A percentile compares a stretch with the other conserved stretches of the same genome.
Conservation (phyloP, 805 yeast species). For the Wickerhamiella brachini region DNA sequence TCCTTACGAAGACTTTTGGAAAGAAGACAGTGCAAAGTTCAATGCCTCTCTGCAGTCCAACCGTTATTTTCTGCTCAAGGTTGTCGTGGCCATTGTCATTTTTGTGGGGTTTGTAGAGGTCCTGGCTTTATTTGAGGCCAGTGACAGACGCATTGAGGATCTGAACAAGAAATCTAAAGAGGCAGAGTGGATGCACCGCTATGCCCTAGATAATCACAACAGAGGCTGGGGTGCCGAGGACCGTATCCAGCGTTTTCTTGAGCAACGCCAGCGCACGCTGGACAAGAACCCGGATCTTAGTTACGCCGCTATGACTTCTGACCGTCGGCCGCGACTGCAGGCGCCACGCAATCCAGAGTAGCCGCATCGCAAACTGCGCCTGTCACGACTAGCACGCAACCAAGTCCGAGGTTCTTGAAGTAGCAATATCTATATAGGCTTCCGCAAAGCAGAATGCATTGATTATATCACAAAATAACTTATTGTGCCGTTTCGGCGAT, state of each 20-base stretch:
- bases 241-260: slow-evolving; percentile 42
- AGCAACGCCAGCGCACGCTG: slow-evolving; percentile 18
- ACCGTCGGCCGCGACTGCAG: neutral
- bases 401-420: too few species aligned
- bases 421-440: too few species aligned
- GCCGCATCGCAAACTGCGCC: too few species aligned
- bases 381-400: too few species aligned
- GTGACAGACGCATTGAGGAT: slow-evolving; percentile 14
- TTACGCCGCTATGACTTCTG: neutral
- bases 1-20: slow-evolving; percentile 7
- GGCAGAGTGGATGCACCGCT: slow-evolving; percentile 26
- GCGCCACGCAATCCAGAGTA: neutral
- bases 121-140: slow-evolving; percentile 20
- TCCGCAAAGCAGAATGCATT: neutral
- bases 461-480: neutral
- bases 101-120: slow-evolving; percentile 29
- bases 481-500: neutral
- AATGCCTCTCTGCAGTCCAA: slow-evolving; percentile 27
- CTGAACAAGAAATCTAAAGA: slow-evolving; percentile 13
- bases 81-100: slow-evolving; percentile 29
- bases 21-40: slow-evolving; percentile 24
- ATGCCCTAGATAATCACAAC: slow-evolving; percentile 40
- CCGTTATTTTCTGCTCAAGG: slow-evolving; percentile 31
- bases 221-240: slow-evolving; percentile 36
- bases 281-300: slow-evolving; percentile 5